Evolutionary conservation across 306 rosid genomes (phyloP).

Genomic region (Lupinus albus): DNA sequence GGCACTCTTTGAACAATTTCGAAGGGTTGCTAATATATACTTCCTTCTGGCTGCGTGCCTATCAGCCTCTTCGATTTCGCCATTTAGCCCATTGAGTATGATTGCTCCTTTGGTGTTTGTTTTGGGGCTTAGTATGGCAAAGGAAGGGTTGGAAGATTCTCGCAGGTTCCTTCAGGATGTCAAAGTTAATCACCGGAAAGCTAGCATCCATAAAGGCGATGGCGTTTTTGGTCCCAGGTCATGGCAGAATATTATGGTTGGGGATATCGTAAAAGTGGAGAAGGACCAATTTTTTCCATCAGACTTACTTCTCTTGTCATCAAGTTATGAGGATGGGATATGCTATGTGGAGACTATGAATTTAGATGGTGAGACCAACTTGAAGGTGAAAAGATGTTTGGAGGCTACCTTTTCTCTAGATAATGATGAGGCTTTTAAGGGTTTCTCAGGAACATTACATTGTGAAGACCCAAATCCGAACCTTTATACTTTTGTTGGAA

Average conservation of each 20-base stretch:
- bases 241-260: constrained; percentile 82
- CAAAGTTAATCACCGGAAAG: constrained; percentile 81
- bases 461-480: constrained; percentile 97
- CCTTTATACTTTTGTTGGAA: constrained; percentile 90
- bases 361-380: constrained; percentile 95
- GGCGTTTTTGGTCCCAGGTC: constrained; percentile 66
- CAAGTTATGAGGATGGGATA: constrained; percentile 94
- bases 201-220: constrained; percentile 60
- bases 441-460: constrained; percentile 63
- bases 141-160: constrained; percentile 93
- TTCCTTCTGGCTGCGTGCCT: constrained; percentile 89
- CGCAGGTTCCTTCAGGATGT: constrained; percentile 86
- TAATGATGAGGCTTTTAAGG: constrained; percentile 72
- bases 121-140: constrained; percentile 97
- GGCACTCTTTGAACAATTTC: constrained; percentile 96
- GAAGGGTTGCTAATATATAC: constrained; percentile 92
- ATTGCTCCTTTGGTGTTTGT: constrained; percentile 93
- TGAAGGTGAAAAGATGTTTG: constrained; percentile 92
- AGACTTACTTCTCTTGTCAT: constrained; percentile 83
- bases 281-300: constrained; percentile 98
- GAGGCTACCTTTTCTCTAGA: constrained; percentile 76
- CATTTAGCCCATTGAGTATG: constrained; percentile 78
- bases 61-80: constrained; percentile 75
- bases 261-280: constrained; percentile 84
- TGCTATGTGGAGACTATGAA: constrained; percentile 98